Evolutionary conservation across 1,284 basidiomycete species (phyloP).

Genomic region (Heterobasidion parviporum): DNA sequence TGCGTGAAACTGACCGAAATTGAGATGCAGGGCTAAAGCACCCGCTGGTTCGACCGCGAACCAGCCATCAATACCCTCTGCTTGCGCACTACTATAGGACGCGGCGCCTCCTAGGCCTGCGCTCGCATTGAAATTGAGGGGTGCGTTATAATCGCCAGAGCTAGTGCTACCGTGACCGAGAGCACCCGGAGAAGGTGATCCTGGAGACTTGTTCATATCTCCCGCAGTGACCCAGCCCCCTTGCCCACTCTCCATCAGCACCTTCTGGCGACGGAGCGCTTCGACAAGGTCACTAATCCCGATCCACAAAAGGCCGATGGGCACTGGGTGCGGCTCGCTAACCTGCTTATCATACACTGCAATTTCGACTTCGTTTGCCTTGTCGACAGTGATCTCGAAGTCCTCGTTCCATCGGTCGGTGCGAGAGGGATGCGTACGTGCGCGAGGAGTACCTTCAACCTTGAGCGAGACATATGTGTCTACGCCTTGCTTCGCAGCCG

Average conservation of each 20-base stretch:
- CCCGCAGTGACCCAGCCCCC: conserved; percentile 92
- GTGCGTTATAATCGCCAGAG: conserved; percentile 13
- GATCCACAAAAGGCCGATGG: conserved; percentile 95
- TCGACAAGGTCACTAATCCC: conserved; percentile 94
- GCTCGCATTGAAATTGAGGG: conserved; percentile 26
- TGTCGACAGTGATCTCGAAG: conserved; percentile 94
- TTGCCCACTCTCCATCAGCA: conserved; percentile 76
- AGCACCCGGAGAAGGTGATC: conserved; percentile 7
- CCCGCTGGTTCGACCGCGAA: conserved; percentile 98
- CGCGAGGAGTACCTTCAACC: conserved; percentile 92
- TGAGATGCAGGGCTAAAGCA: conserved; percentile 77
- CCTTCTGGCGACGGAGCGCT: conserved; percentile 89
- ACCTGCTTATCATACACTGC: conserved; percentile 92
- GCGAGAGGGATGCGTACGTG: conserved; percentile 86
- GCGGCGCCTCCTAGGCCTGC: conserved; percentile 21
- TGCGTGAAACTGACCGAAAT: conserved; percentile 67
- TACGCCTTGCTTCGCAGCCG: conserved; percentile 68
- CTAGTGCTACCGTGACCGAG: conserved; percentile 11
- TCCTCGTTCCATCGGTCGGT: conserved; percentile 98
- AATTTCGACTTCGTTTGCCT: conserved; percentile 97
- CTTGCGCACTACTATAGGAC: conserved; percentile 23
- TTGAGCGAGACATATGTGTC: conserved; percentile 95
- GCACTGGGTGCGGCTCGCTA: conserved; percentile 72
- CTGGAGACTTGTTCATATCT: conserved; percentile 43
- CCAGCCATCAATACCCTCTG: conserved; percentile 93